Percentiles rank a stretch among this genome's conserved stretches.
phyloP scores from a whole-genome alignment of 768 basidiomycete species.

The Omphalotus guepiniiformis region DNA sequence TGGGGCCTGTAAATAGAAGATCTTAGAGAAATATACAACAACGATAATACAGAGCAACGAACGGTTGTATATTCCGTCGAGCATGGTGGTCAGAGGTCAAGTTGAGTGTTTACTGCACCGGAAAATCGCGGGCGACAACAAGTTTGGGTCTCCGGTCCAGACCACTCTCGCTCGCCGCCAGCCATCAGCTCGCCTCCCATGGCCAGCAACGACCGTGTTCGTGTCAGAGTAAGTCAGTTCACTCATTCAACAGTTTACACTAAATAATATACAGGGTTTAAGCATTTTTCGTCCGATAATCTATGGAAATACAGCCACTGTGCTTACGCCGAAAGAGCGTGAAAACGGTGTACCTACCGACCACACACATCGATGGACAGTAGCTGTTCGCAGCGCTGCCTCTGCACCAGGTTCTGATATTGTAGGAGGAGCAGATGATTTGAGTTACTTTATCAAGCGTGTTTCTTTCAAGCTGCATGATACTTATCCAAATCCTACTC shows the following conservation, averaged over 20 bases:
- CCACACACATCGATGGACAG: conserved; percentile 96
- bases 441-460: conserved; percentile 89
- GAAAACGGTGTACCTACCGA: conserved; percentile 52
- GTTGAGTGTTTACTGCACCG: conserved; percentile 20
- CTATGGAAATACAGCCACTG: conserved; percentile 89
- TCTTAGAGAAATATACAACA: background rate
- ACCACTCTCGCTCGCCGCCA: conserved; percentile 16
- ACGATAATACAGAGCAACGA: conserved; percentile 19
- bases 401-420: conserved; percentile 66
- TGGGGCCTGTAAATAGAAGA: conserved; percentile 44
- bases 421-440: conserved; percentile 88
- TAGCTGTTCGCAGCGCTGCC: conserved; percentile 87
- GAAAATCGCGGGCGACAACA: conserved; percentile 28
- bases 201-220: conserved; percentile 67
- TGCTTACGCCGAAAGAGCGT: conserved; percentile 71
- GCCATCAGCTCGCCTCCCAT: too few relatives aligned
- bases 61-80: conserved; percentile 67
- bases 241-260: conserved; percentile 5
- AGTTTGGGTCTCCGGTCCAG: conserved; percentile 25
- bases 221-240: conserved; percentile 61
- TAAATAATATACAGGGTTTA: conserved; percentile 54
- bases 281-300: conserved; percentile 88
- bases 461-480: conserved; percentile 98
- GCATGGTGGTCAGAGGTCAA: conserved; percentile 35
- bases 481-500: conserved; percentile 85